These are phyloP conservation scores for Plasmodium knowlesi DNA, from an alignment of 169 alveolate genomes.

Conservation along the genomic window DNA sequence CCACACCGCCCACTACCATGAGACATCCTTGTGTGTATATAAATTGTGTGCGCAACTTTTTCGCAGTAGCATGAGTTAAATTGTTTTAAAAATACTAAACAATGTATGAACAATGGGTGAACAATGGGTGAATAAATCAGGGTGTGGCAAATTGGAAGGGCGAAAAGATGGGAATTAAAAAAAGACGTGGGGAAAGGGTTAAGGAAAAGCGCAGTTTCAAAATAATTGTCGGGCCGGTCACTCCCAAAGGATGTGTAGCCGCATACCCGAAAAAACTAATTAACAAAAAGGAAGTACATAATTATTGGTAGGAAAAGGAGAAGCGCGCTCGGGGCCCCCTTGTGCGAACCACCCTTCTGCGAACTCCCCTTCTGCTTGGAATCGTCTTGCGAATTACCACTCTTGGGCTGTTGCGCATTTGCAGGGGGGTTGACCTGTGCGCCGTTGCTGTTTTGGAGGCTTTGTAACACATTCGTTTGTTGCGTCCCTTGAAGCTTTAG, in stretches of 20 bases:
- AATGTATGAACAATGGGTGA: not conserved
- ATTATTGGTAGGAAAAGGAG: not conserved
- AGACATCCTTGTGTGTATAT: not conserved
- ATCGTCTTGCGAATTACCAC: not conserved
- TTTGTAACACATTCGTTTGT: constrained; percentile 15
- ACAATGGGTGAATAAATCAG: not conserved
- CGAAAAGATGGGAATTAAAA: not conserved
- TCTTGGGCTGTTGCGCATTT: not conserved
- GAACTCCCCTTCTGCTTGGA: not conserved
- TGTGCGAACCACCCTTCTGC: not conserved
- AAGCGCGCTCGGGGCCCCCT: not conserved
- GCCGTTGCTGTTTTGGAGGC: not conserved
- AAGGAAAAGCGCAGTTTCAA: not conserved
- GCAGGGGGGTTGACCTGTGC: not conserved
- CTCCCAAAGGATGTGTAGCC: not conserved
- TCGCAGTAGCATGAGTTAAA: not conserved
- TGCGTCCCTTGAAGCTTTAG: not conserved
- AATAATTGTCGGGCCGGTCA: not conserved
- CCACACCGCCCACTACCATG: not conserved
- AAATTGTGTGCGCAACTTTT: not conserved
- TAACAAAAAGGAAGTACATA: not conserved
- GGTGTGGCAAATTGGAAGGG: not conserved
- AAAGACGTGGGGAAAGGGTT: not conserved
- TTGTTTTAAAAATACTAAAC: not conserved
- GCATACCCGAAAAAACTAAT: not conserved